Evolutionary conservation across 1,139 yeast genomes (phyloP).

Genomic region (Geotrichum aggregatum): DNA sequence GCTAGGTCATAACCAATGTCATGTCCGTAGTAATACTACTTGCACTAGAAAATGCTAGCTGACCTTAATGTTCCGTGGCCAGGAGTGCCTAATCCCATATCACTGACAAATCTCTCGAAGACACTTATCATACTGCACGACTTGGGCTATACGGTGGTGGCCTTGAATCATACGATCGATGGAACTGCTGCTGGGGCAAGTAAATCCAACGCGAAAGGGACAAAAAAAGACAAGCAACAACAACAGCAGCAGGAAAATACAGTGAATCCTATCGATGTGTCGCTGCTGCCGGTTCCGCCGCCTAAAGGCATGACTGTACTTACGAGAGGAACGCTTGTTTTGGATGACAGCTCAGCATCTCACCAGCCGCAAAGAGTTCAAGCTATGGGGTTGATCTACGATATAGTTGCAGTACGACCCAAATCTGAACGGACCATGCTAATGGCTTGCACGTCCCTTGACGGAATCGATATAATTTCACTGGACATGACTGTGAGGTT

Average conservation of each 20-base stretch:
- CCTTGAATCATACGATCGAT: slow-evolving; percentile 63
- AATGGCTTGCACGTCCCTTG: slow-evolving; percentile 58
- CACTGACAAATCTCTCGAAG: slow-evolving; percentile 21
- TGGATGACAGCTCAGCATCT: slow-evolving; percentile 61
- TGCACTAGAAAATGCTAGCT: slow-evolving; percentile 46
- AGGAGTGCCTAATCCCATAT: slow-evolving; percentile 43
- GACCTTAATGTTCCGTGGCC: slow-evolving; percentile 90
- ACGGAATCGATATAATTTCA: slow-evolving; percentile 77
- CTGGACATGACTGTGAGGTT: slow-evolving; percentile 61
- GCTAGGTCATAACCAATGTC: no score
- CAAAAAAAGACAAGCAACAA: slow-evolving; percentile 13
- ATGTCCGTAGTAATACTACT: no score
- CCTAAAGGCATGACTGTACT: slow-evolving; percentile 50
- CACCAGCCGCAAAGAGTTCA: slow-evolving; percentile 63
- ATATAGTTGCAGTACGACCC: slow-evolving; percentile 79
- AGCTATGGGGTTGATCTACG: slow-evolving; percentile 46
- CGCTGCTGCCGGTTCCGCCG: slow-evolving; percentile 34
- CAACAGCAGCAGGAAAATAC: slow-evolving; percentile 28
- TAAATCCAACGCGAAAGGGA: not conserved
- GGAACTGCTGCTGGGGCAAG: slow-evolving; percentile 41
- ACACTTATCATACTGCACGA: slow-evolving; percentile 30
- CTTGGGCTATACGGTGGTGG: slow-evolving; percentile 70
- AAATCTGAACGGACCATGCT: slow-evolving; percentile 73
- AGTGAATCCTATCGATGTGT: slow-evolving; percentile 41
- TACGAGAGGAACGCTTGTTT: slow-evolving; percentile 67